Percentiles rank a stretch among this genome's conserved stretches.
Evolutionary conservation across 2,329 filamentous ascomycete species (phyloP).

Genomic region (Claviceps pusilla): DNA sequence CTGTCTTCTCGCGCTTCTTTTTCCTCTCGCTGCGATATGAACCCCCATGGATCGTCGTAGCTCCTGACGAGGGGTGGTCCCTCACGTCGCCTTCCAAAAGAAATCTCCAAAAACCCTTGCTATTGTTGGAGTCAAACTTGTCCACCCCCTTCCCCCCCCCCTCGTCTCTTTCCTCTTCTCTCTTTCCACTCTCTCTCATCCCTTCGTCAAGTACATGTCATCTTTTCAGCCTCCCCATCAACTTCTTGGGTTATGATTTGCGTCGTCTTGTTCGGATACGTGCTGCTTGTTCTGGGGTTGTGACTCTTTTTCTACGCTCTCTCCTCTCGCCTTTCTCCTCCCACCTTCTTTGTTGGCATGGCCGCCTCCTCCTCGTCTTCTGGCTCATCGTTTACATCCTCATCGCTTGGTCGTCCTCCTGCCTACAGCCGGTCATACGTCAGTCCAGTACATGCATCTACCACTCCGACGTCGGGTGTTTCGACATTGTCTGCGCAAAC

Average conservation of each 20-base stretch:
- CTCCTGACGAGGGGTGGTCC: neutral
- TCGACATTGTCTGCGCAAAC: slow-evolving; percentile 31
- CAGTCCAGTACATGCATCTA: slow-evolving; percentile 30
- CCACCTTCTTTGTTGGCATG: slow-evolving; percentile 15
- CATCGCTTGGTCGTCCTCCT: slow-evolving; percentile 26
- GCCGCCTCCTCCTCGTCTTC: slow-evolving; percentile 28
- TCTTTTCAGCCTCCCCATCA: neutral
- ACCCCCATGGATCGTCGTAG: neutral
- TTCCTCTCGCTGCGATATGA: neutral
- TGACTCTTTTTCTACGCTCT: neutral
- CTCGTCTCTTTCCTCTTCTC: neutral
- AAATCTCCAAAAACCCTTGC: neutral
- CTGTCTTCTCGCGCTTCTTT: neutral
- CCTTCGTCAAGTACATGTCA: neutral
- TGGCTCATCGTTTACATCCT: slow-evolving; percentile 33
- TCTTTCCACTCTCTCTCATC: too few relatives aligned
- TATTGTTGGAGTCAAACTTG: neutral
- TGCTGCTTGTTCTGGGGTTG: neutral
- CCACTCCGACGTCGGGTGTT: slow-evolving; percentile 29
- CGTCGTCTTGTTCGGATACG: neutral
- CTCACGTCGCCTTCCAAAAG: neutral
- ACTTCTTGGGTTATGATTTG: slow-evolving; percentile 1
- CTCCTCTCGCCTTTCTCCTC: neutral
- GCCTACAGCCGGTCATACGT: slow-evolving; percentile 26
- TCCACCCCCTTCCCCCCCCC: neutral